Evolutionary conservation across 352 stramenopile species (phyloP), one percentile per base, ranked within the genome.

Genomic region (Peronospora belbahrii): DNA sequence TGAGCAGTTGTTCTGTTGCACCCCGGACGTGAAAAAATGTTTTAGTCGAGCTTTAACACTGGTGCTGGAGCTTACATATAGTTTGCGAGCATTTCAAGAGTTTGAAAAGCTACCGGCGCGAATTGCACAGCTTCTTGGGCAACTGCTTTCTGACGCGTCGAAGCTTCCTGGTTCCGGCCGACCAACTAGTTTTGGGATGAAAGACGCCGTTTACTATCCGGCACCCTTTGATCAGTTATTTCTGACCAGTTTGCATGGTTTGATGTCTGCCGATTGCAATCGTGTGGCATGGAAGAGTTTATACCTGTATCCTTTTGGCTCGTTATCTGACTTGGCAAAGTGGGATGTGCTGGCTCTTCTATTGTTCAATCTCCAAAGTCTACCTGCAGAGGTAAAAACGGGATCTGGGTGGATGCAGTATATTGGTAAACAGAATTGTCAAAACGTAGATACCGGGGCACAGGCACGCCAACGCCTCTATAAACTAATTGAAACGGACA

Each of bases 171-270:
- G 68, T 19, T 78, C 73, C 7, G 58, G 54, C 17, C 24, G 34
- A 19, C n/a, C 31, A 13, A 49, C 38, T 9, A 34, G 42, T 22
- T 17, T 27, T 28, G 23, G 28, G 20, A 25, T 35, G 20, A 56
- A 69, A 15, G 68, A 63, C 30, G 54, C 48, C 0, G 51, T 76
- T 0, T 83, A 74, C 18, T 91, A 91, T 41, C 80, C 80, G 22
- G 88, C 80, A 13, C 46, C 88, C 10, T 90, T 91, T 47, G 82
- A 94, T 35, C 82, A 94, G 49, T 64, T 94, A 6, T 90, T 94
- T 42, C 56, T 91, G 25, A 90, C 81, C 5, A 80, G 75, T 25
- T 54, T 94, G 7, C 76, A 88, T 44, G 82, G 77, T 7, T 32
- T 91, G 6, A 58, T 91, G 46, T 64, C 79, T 3, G 34, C 64